Base-by-base conservation (phyloP, 768 basidiomycete genomes). In the Boletellus emodensis region DNA sequence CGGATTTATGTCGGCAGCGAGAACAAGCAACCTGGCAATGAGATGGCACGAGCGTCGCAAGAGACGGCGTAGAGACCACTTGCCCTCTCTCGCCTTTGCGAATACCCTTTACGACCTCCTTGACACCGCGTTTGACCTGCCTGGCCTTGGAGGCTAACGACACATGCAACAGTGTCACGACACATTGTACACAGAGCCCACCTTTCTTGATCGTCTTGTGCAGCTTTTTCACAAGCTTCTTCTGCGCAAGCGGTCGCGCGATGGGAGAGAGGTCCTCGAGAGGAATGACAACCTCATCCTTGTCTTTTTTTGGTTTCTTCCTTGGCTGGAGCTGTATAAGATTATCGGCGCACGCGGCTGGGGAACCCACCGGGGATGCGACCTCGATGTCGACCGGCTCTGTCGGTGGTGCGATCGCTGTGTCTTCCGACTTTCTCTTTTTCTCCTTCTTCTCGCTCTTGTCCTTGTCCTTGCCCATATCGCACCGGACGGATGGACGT, bases 41-140 rank as follows among this genome's bases (percentile, higher is more conserved):
- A 37, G 12, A 46, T 59, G 42, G 46, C 50, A 20, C 24, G 41
- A 35, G 30, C 28, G 46, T 49, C 32, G n/a, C 47, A 38, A 45
- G 37, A 18, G 28, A 47, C 13, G 4, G n/a, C 34, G 30, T 30
- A 42, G 11, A 39, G 32, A 59, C 13, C 7, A 74, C 85, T 53
- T 61, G 86, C 92, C 96, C 96, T 76, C 90, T 93, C 69, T 98
- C 95, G 51, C 94, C 94, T 67, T 99, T 99, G 47, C 94, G 81
- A 37, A 99, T 87, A 3, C 92, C 92, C 70, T 99, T 99, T 39
- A 96, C 93, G 32, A 99, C 91, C 70, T 99, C 96, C 71, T 98
- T 98, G 42, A 99, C 95, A 36, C 96, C 96, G 40, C 96, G 83
- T 75, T 96, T 97, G 30, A 98, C 87, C 69, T 96, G 94, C 52